A percentile compares a stretch with the other conserved stretches of the same genome.
phyloP scores from a whole-genome alignment of 2,329 filamentous ascomycete genomes.

The Clonostachys sp. region DNA sequence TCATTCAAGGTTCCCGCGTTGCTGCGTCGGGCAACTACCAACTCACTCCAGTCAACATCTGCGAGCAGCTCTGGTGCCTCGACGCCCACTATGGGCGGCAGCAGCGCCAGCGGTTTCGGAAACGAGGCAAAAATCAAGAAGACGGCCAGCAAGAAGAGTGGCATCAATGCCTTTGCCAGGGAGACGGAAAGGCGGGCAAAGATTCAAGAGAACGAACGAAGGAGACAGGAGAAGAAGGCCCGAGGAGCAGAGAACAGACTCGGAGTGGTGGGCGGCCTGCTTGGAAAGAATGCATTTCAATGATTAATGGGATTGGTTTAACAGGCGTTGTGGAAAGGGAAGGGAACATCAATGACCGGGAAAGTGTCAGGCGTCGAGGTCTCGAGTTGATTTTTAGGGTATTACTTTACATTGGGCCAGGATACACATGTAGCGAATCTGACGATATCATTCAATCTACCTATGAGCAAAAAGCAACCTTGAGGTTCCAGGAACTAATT shows the following conservation, averaged over 20 bases:
- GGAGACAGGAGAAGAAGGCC: constrained; percentile 53
- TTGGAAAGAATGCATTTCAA: constrained; percentile 45
- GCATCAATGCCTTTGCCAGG: constrained; percentile 52
- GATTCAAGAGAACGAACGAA: constrained; percentile 51
- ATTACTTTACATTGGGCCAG: neutral
- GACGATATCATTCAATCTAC: too few relatives aligned
- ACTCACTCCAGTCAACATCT: constrained; percentile 41
- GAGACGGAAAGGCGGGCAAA: constrained; percentile 53
- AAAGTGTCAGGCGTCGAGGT: too few relatives aligned
- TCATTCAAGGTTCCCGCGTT: constrained; percentile 67
- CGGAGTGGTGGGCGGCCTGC: constrained; percentile 52
- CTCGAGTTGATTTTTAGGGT: neutral
- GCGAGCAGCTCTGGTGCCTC: constrained; percentile 16
- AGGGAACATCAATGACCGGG: too few relatives aligned
- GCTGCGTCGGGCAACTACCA: constrained; percentile 69
- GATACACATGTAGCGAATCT: neutral
- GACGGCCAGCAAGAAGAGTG: constrained; percentile 54
- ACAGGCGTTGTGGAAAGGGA: neutral
- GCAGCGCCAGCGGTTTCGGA: constrained; percentile 29
- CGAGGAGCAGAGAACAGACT: constrained; percentile 53
- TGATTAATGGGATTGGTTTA: constrained; percentile 8
- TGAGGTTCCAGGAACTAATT: too few relatives aligned
- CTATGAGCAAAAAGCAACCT: too few relatives aligned
- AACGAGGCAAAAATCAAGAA: constrained; percentile 55
- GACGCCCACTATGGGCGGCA: constrained; percentile 14